These are phyloP conservation scores for Aspergillus fijiensis DNA, from an alignment of 2,329 filamentous ascomycete species.

Conservation along the genomic window DNA sequence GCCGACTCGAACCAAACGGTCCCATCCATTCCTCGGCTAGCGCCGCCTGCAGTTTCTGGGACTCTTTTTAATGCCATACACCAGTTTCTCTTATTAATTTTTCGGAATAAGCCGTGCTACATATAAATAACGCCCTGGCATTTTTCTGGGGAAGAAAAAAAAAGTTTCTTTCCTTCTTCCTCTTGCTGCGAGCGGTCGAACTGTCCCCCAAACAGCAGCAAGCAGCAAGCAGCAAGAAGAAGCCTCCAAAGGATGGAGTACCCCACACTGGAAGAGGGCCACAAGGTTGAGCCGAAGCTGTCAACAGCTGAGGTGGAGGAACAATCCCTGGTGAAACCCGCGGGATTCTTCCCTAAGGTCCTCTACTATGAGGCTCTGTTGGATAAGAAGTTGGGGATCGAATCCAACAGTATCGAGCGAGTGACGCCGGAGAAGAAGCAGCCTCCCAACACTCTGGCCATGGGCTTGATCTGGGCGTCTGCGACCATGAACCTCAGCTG, in stretches of 20 bases:
- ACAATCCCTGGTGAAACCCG: constrained; percentile 13
- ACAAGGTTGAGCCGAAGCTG: constrained; percentile 17
- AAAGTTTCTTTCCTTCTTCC: background rate
- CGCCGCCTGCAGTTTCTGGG: background rate
- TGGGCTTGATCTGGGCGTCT: constrained; percentile 55
- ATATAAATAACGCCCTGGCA: background rate
- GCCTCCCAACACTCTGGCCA: constrained; percentile 45
- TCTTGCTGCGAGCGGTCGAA: background rate
- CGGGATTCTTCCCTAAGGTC: constrained; percentile 23
- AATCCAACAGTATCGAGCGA: constrained; percentile 49
- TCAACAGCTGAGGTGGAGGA: constrained; percentile 15
- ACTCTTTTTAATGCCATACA: background rate
- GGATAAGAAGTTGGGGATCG: constrained; percentile 51
- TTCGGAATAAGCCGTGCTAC: background rate
- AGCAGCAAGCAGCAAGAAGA: too few relatives aligned
- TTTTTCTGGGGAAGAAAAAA: constrained; percentile 5
- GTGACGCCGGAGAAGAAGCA: constrained; percentile 38
- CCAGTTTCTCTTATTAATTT: background rate
- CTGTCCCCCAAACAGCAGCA: background rate
- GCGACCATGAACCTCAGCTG: constrained; percentile 54
- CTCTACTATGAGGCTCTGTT: constrained; percentile 46
- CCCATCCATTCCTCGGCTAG: background rate
- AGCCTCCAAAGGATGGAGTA: constrained; percentile 7
- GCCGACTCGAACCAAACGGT: background rate
- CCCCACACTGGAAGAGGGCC: constrained; percentile 11